Percentiles rank a stretch among this genome's conserved stretches.
Conservation (phyloP, 306 rosid genomes). For the Calophaca sinica region DNA sequence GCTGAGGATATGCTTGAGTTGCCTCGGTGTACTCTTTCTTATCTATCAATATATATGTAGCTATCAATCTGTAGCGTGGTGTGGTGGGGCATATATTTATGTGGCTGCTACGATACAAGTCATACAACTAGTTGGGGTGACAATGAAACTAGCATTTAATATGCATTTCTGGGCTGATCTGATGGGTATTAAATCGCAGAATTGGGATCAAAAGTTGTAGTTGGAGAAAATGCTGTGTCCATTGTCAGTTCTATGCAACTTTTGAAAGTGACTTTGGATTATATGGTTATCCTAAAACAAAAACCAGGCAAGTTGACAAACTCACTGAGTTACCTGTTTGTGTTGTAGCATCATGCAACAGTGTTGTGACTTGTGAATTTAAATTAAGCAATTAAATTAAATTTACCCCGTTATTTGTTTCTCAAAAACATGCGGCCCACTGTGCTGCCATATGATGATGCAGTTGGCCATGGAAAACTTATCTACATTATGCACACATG, state of each 20-base stretch:
- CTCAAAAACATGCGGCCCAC: not conserved
- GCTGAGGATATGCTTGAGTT: slow-evolving; percentile 3
- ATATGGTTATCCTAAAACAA: slow-evolving; percentile 30
- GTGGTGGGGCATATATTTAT: slow-evolving; percentile 44
- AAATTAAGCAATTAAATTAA: not conserved
- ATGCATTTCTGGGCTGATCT: slow-evolving; percentile 11
- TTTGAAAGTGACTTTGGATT: slow-evolving; percentile 49
- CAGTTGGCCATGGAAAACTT: no score
- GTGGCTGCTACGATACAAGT: slow-evolving; percentile 38
- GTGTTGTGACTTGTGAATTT: not conserved
- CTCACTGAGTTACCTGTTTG: not conserved
- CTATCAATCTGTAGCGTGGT: not conserved
- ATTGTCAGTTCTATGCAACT: slow-evolving; percentile 37
- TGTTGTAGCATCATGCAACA: slow-evolving; percentile 40
- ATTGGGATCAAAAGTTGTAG: slow-evolving; percentile 36
- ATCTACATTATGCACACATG: no score
- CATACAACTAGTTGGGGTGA: slow-evolving; percentile 21
- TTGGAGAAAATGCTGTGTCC: slow-evolving; percentile 1
- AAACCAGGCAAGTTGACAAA: slow-evolving; percentile 39
- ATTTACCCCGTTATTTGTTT: not conserved
- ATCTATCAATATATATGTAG: slow-evolving; percentile 3
- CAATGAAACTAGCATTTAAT: slow-evolving; percentile 46
- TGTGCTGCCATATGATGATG: no score
- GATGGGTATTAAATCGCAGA: slow-evolving; percentile 19
- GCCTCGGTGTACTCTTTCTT: not conserved